Evolutionary conservation across 352 stramenopile species (phyloP).

Genomic region (Saprolegnia diclina): DNA sequence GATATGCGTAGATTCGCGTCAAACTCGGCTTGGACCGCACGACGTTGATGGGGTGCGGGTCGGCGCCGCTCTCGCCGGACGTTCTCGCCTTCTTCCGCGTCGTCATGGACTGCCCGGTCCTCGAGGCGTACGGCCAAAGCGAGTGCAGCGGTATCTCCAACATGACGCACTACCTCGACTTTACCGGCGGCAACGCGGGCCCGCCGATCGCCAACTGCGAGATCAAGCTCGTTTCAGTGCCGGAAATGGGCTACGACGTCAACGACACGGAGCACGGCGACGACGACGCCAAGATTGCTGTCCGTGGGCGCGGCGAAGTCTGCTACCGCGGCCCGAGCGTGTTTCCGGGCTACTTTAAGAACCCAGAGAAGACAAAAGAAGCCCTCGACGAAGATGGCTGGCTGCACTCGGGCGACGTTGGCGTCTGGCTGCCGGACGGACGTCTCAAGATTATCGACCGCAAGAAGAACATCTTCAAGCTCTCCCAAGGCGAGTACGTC

Average conservation of each 20-base stretch:
- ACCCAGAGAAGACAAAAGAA: conserved; percentile 87
- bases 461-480: conserved; percentile 94
- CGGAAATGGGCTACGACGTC: conserved; percentile 94
- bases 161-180: conserved; percentile 36
- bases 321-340: conserved; percentile 80
- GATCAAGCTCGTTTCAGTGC: conserved; percentile 91
- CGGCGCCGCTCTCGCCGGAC: conserved; percentile 86
- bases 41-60: conserved; percentile 89
- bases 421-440: conserved; percentile 88
- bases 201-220: conserved; percentile 76
- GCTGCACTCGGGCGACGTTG: conserved; percentile 97
- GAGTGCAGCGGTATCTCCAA: conserved; percentile 56
- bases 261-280: conserved; percentile 35
- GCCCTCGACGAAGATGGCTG: conserved; percentile 92
- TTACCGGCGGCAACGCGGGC: conserved; percentile 85
- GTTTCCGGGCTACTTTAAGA: conserved; percentile 88
- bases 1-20: conserved; percentile 49
- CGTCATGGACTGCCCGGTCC: conserved; percentile 84
- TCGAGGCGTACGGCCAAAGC: conserved; percentile 95
- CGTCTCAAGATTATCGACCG: conserved; percentile 87
- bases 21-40: conserved; percentile 70
- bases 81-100: conserved; percentile 94
- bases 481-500: conserved; percentile 93
- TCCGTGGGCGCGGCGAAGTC: conserved; percentile 20
- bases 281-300: conserved; percentile 2